phyloP scores from a whole-genome alignment of 768 basidiomycete species.

The Pleurotus tuber-regium region DNA sequence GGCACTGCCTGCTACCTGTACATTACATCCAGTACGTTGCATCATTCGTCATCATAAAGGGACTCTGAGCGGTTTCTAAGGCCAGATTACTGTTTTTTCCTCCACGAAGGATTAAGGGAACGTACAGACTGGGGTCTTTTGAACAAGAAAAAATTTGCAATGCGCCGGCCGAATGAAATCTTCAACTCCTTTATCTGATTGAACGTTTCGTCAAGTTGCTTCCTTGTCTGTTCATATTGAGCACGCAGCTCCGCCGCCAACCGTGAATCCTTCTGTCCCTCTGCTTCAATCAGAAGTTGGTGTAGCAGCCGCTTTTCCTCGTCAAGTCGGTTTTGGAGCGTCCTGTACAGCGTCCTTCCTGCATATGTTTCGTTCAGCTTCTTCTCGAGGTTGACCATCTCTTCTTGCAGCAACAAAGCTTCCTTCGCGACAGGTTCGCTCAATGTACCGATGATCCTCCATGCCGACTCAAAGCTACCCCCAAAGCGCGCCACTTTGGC shows the following conservation, averaged over 20 bases:
- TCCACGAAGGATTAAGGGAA: no score
- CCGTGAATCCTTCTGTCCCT: conserved; percentile 12
- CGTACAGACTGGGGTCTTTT: conserved; percentile 11
- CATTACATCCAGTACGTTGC: no score
- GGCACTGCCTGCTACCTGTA: no score
- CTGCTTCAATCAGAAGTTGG: conserved; percentile 9
- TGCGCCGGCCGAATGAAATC: conserved; percentile 19
- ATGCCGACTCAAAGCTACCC: conserved; percentile 27
- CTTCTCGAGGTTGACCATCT: conserved; percentile 27
- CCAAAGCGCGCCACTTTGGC: conserved; percentile 32
- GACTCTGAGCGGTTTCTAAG: no score
- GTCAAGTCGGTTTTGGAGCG: conserved; percentile 21
- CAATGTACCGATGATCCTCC: background rate
- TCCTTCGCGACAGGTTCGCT: background rate
- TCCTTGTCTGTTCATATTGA: conserved; percentile 17
- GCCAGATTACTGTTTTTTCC: no score
- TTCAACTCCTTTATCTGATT: conserved; percentile 20
- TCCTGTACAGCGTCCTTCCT: conserved; percentile 23
- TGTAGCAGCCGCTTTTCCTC: conserved; percentile 17
- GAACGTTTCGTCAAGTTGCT: conserved; percentile 19
- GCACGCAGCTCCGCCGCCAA: conserved; percentile 14
- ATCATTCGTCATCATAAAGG: no score
- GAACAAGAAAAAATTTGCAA: conserved; percentile 14
- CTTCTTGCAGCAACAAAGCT: conserved; percentile 26
- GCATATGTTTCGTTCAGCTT: conserved; percentile 27